These are phyloP conservation scores for Phytophthora quininea DNA, from an alignment of 352 stramenopile genomes.

Conservation along the genomic window DNA sequence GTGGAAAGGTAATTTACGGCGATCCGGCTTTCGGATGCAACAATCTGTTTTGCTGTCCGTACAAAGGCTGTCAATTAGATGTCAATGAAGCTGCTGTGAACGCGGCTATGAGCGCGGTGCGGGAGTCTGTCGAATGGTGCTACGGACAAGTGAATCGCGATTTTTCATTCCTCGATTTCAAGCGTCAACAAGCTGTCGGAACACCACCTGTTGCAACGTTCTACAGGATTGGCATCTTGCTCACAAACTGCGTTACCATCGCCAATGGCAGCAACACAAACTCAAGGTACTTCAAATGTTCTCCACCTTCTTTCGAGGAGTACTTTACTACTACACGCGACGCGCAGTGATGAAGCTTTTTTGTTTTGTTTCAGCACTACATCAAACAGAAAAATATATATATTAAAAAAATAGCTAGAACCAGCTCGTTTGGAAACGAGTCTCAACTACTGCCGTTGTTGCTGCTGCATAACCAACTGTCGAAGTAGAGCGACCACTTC, in stretches of 20 bases:
- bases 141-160: conserved; percentile 1
- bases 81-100: not conserved
- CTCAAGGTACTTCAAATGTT: conserved; percentile 8
- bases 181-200: not conserved
- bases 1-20: not conserved
- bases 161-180: conserved; percentile 12
- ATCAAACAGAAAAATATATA: not conserved
- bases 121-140: conserved; percentile 8
- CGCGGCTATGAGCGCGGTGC: not conserved
- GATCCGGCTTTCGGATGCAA: conserved; percentile 5
- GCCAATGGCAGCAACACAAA: conserved; percentile 1
- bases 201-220: not conserved
- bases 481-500: not conserved
- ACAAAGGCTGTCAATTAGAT: conserved; percentile 1
- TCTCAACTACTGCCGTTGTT: not conserved
- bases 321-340: conserved; percentile 1
- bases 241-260: conserved; percentile 9
- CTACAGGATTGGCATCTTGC: conserved; percentile 1
- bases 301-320: conserved; percentile 9
- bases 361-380: not conserved
- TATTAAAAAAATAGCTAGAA: no score
- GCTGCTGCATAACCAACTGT: not conserved
- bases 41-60: conserved; percentile 5
- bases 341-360: not conserved
- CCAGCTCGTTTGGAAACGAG: not conserved